Percentiles rank a stretch among this genome's conserved stretches.
phyloP scores from a whole-genome alignment of 2,329 filamentous ascomycete species.

The Amauroascus verrucosus region DNA sequence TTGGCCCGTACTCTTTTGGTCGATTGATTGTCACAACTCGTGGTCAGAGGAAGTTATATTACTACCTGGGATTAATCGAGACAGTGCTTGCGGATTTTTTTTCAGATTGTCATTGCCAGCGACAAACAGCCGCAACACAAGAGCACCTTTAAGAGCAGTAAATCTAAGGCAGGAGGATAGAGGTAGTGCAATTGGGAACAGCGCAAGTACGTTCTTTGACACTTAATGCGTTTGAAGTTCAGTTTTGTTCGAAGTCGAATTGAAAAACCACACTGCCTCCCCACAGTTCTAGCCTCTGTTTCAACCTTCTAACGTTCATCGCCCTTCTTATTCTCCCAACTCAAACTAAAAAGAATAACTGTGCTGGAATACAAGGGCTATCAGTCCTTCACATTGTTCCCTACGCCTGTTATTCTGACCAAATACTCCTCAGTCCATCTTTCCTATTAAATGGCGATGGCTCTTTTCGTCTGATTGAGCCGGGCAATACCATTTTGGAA shows the following conservation, averaged over 20 bases:
- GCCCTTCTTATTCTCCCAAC: neutral
- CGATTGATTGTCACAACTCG: neutral
- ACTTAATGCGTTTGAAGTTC: constrained; percentile 1
- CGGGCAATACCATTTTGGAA: neutral
- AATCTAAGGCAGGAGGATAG: neutral
- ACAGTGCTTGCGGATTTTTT: neutral
- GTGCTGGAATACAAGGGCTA: neutral
- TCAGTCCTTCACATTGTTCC: neutral
- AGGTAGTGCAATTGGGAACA: neutral
- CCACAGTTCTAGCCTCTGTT: constrained; percentile 5
- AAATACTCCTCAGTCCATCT: neutral
- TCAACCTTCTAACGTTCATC: neutral
- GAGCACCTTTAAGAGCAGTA: neutral
- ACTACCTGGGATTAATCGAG: neutral
- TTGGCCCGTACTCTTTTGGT: neutral
- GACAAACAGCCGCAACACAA: neutral
- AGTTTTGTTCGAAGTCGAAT: neutral
- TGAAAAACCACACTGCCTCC: neutral
- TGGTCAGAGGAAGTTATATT: neutral
- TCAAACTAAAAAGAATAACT: neutral
- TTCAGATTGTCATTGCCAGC: neutral
- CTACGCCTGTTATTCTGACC: neutral
- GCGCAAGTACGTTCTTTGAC: neutral
- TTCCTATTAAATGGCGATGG: neutral
- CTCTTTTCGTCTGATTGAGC: neutral